These are phyloP conservation scores for Trichoderma erinaceum DNA, from an alignment of 495 filamentous ascomycete species.

Conservation along the genomic window DNA sequence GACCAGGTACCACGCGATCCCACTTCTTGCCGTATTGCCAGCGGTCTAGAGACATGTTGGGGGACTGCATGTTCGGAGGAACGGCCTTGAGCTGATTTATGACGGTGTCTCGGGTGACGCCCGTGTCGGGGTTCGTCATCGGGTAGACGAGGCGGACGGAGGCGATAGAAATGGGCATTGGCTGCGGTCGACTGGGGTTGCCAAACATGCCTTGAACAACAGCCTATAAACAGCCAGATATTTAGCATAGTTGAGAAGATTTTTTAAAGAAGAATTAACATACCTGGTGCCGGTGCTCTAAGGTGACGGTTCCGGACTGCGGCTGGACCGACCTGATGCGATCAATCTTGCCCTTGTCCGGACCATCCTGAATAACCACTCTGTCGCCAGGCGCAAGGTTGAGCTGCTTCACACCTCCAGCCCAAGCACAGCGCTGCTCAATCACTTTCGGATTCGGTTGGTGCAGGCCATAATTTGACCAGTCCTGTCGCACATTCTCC, in stretches of 20 bases:
- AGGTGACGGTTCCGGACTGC: constrained; percentile 48
- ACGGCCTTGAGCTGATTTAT: constrained; percentile 53
- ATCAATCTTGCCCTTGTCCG: constrained; percentile 76
- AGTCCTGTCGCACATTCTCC: constrained; percentile 33
- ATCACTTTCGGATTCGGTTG: constrained; percentile 26
- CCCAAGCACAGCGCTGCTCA: constrained; percentile 35
- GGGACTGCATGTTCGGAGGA: constrained; percentile 25
- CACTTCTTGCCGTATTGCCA: constrained; percentile 37
- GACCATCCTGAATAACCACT: constrained; percentile 69
- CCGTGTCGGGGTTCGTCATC: constrained; percentile 56
- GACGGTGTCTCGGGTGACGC: constrained; percentile 61
- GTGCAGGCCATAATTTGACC: constrained; percentile 6
- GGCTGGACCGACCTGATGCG: constrained; percentile 52
- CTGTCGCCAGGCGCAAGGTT: constrained; percentile 66
- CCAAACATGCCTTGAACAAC: constrained; percentile 6
- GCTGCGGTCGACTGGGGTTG: constrained; percentile 1
- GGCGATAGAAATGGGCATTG: constrained; percentile 52
- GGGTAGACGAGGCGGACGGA: constrained; percentile 75
- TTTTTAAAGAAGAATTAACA: neutral
- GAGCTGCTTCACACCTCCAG: constrained; percentile 49
- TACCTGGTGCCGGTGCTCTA: constrained; percentile 41
- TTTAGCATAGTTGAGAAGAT: neutral
- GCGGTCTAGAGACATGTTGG: constrained; percentile 39
- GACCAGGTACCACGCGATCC: constrained; percentile 51
- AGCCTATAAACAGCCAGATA: neutral